Evolutionary conservation across 176 grass and related monocot genomes (phyloP), one percentile per base, ranked within the genome.

Genomic region (Poa annua): DNA sequence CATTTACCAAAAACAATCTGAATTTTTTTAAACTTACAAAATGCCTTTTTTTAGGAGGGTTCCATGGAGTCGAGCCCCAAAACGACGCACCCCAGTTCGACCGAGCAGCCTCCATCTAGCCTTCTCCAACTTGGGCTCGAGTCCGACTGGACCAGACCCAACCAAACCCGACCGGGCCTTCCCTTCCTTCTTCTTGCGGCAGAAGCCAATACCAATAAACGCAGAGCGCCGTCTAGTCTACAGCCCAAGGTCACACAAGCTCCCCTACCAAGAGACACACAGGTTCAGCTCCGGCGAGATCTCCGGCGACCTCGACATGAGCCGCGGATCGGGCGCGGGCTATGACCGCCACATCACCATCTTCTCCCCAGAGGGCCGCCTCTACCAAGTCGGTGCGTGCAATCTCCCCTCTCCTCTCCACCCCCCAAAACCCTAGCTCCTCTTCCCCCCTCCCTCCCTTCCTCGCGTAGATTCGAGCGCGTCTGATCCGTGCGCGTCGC

Each of bases 271-370:
- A n/a, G 0, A 39, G 59, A 17, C 49, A 4, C 74, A 39, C 34
- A 52, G 25, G 7, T 35, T 49, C 76, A 21, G 16, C 35, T 86
- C 78, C 76, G 75, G 69, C 51, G 83, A 82, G 80, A 80, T 82
- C 87, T 71, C 67, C 82, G n/a, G 36, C 55, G 83, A 83, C 7
- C 24, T 52, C 71, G 47, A 74, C 29, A 94, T 94, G 92, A 94
- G 92, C 66, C 82, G 92, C 75, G 92, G 92, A 25, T 90, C 90
- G 16, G 96, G 96, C 80, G 96, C 96, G 52, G 96, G 96, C 2
- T 98, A 98, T 50, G 96, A 98, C 92, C 96, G 96, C 85, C 96
- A 98, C 88, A 98, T 98, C 91, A 98, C 96, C 83, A 98, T 98
- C 69, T 98, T 98, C 96, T 98, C 96, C 48, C 96, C 96, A 3